A percentile compares a stretch with the other conserved stretches of the same genome.
Conservation (phyloP, 495 filamentous ascomycete genomes). For the Platismatia glauca region DNA sequence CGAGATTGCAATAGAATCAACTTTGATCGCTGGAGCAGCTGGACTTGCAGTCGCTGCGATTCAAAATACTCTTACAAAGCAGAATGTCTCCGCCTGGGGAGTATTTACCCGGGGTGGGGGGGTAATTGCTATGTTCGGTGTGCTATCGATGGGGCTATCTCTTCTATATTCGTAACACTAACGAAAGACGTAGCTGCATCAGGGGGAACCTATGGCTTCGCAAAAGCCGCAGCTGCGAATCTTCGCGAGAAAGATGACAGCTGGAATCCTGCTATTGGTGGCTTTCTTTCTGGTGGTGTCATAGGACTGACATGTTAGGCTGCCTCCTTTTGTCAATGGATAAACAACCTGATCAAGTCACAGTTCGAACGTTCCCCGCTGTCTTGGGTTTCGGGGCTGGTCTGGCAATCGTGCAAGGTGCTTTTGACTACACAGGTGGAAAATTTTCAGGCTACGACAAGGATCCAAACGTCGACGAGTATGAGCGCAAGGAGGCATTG, state of each 20-base stretch:
- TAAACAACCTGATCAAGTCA: conserved; percentile 12
- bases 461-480: conserved; percentile 62
- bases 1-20: conserved; percentile 51
- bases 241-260: conserved; percentile 66
- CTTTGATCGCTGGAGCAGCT: conserved; percentile 51
- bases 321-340: not conserved
- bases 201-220: conserved; percentile 72
- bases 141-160: not conserved
- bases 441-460: conserved; percentile 47
- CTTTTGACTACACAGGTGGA: conserved; percentile 73
- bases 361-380: conserved; percentile 69
- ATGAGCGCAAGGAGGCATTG: conserved; percentile 65
- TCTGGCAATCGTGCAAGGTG: conserved; percentile 53
- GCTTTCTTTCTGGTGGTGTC: conserved; percentile 61
- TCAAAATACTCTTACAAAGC: conserved; percentile 73
- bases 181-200: conserved; percentile 54
- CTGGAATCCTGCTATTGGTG: conserved; percentile 60
- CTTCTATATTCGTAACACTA: conserved; percentile 2
- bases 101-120: conserved; percentile 65
- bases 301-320: conserved; percentile 55
- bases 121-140: conserved; percentile 60
- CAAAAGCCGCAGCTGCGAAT: conserved; percentile 63
- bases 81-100: conserved; percentile 66
- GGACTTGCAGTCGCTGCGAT: conserved; percentile 68
- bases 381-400: conserved; percentile 67